Percentiles rank a stretch among this genome's conserved stretches.
Conservation (phyloP, 1,284 basidiomycete species). For the Cutaneotrichosporon sp. region DNA sequence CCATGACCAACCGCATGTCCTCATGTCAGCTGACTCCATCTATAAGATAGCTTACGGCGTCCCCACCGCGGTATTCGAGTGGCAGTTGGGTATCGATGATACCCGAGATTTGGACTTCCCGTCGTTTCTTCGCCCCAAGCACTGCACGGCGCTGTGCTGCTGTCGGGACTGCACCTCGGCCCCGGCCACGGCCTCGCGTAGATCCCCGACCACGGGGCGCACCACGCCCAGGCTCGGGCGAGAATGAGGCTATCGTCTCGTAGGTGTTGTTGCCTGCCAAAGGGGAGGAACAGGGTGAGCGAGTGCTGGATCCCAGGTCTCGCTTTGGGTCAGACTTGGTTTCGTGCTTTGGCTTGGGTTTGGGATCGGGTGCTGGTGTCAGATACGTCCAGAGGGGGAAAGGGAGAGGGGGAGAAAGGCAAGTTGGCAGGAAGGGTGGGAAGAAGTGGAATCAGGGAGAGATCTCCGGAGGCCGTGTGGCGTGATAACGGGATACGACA, state of each 20-base stretch:
- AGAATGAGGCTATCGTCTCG: constrained; percentile 40
- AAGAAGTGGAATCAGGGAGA: too few species aligned
- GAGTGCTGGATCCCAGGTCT: not conserved
- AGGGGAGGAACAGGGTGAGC: not conserved
- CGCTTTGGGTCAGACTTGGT: constrained; percentile 4
- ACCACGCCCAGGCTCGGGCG: constrained; percentile 5
- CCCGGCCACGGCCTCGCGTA: constrained; percentile 7
- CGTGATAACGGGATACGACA: too few species aligned
- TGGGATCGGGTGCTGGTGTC: constrained; percentile 2
- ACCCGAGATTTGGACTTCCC: constrained; percentile 64
- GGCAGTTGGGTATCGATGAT: constrained; percentile 72
- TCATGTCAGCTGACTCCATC: constrained; percentile 38
- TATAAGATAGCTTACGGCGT: not conserved
- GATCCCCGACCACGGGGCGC: not conserved
- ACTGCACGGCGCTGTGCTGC: constrained; percentile 26
- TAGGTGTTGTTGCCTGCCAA: constrained; percentile 44
- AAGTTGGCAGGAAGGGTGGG: too few species aligned
- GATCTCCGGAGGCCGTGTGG: too few species aligned
- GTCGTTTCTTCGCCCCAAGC: constrained; percentile 72
- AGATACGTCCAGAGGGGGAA: too few species aligned
- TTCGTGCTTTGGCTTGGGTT: not conserved
- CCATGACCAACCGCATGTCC: constrained; percentile 72
- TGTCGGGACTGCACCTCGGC: constrained; percentile 4
- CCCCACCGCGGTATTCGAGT: constrained; percentile 75
- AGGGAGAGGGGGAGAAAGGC: too few species aligned